Evolutionary conservation across 176 grass and related monocot species (phyloP), one percentile per base, ranked within the genome.

Genomic region (Aegilops tauschii): DNA sequence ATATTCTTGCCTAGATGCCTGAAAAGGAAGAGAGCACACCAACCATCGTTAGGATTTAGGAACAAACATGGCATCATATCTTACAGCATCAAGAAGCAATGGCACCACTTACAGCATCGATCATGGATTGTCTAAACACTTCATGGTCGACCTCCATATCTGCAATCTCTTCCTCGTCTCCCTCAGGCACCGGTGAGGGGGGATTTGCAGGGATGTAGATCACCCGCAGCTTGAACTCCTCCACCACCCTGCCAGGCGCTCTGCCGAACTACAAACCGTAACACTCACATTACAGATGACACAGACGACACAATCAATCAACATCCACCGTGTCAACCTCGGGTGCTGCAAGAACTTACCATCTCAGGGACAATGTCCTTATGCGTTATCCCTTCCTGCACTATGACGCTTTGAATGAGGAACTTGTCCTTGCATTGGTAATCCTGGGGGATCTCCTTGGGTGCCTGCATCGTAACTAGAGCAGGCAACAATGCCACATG

Each of bases 381-480:
- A 25, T 30, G 12, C 6, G 76, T 68, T 30, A 81, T 67, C 62
- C 83, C 89, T 20, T 85, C 87, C 66, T 84, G 44, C 30, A 84
- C 88, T 0, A 83, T 61, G 14, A 90, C 86, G 80, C 97, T 96
- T 44, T 99, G 97, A 31, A 99, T 64, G 21, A 99, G 89, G 42
- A 99, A 99, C 86, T 93, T 99, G 80, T 99, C 97, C 87, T 92
- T 96, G 94, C 94, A 94, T 8, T 94, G 85, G 72, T 93, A 91
- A 83, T 99, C 97, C 34, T 83, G 74, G 16, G 97, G 97, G 23
- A 92, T 94, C 88, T 92, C 94, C 66, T 87, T 96, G 13, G 90
- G 94, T 54, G 92, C 88, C 75, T 92, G 90, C 97, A 99, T 94
- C 39, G 77, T 87, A 34, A 99, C 97, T 99, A 56, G 9, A 78